Conservation (phyloP, 1,284 basidiomycete genomes). For the Moesziomyces sp. region DNA sequence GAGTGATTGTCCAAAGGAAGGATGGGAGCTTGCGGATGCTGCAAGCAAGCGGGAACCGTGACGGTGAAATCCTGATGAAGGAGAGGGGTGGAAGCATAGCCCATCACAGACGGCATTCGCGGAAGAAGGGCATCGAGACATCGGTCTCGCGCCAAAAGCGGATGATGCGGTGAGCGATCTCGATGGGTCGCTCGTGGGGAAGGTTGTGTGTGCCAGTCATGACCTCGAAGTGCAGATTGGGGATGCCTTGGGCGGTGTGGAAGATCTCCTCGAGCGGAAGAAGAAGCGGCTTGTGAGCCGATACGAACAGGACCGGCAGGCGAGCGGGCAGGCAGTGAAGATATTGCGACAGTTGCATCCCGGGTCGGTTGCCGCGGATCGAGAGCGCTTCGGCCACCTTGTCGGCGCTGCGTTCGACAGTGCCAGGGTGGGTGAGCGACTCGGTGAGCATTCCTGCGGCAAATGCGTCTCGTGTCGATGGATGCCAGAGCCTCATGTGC, state of each 20-base stretch:
- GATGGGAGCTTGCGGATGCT: neutral
- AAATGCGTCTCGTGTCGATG: constrained; percentile 35
- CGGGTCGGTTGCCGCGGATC: constrained; percentile 46
- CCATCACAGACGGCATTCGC: constrained; percentile 38
- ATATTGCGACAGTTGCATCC: constrained; percentile 33
- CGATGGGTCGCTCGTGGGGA: constrained; percentile 38
- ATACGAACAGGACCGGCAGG: constrained; percentile 34
- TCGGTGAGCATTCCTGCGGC: constrained; percentile 39
- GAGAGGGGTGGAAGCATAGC: neutral
- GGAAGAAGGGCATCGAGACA: constrained; percentile 29
- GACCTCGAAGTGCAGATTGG: constrained; percentile 43
- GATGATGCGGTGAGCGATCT: constrained; percentile 41
- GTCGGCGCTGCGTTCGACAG: constrained; percentile 39
- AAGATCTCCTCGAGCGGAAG: constrained; percentile 41
- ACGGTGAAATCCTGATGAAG: constrained; percentile 1
- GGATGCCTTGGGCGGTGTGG: constrained; percentile 37
- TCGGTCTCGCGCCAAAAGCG: constrained; percentile 47
- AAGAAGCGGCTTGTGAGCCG: constrained; percentile 41
- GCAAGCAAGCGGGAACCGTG: neutral
- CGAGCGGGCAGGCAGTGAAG: constrained; percentile 39
- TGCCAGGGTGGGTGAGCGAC: constrained; percentile 27
- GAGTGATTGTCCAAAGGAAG: constrained; percentile 3
- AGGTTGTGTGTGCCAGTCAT: constrained; percentile 48
- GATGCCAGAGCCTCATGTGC: constrained; percentile 43
- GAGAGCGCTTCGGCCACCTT: constrained; percentile 40